These are phyloP conservation scores for Backusella sp. DNA, from an alignment of 192 early-diverging fungal species.

Conservation along the genomic window DNA sequence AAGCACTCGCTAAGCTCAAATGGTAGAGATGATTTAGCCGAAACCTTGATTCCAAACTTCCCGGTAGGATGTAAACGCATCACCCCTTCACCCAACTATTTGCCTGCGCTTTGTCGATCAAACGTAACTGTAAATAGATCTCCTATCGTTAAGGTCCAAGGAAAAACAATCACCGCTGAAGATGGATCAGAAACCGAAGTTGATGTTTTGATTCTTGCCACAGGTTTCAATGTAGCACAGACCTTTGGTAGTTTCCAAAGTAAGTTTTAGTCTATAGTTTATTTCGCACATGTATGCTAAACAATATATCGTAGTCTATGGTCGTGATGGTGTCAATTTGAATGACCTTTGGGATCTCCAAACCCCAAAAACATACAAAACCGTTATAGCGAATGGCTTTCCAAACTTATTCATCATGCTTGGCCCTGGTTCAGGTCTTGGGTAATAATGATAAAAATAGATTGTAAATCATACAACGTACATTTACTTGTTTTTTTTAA, in stretches of 20 bases:
- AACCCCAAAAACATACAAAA: constrained; percentile 38
- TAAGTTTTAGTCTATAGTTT: neutral
- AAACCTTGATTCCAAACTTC: constrained; percentile 17
- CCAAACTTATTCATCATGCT: constrained; percentile 53
- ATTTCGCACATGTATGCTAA: neutral
- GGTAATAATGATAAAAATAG: neutral
- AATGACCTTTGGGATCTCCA: constrained; percentile 26
- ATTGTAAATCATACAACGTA: too few relatives aligned
- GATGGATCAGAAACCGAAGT: constrained; percentile 39
- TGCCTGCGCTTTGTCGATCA: constrained; percentile 37
- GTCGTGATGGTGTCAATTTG: constrained; percentile 25
- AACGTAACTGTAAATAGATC: constrained; percentile 41
- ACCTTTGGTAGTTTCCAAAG: constrained; percentile 29
- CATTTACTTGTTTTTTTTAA: too few relatives aligned
- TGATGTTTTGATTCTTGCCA: constrained; percentile 53
- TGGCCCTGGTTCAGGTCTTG: constrained; percentile 49
- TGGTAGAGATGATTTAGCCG: constrained; percentile 17
- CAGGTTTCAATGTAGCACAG: constrained; percentile 48
- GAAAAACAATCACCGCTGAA: constrained; percentile 31
- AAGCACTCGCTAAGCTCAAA: neutral
- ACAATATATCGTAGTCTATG: constrained; percentile 18
- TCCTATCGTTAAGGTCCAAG: constrained; percentile 35
- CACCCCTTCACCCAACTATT: constrained; percentile 30
- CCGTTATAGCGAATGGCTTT: constrained; percentile 37
- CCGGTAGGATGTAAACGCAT: constrained; percentile 35